Conservation (phyloP, 2,329 filamentous ascomycete genomes). For the Gnomoniopsis sp. region DNA sequence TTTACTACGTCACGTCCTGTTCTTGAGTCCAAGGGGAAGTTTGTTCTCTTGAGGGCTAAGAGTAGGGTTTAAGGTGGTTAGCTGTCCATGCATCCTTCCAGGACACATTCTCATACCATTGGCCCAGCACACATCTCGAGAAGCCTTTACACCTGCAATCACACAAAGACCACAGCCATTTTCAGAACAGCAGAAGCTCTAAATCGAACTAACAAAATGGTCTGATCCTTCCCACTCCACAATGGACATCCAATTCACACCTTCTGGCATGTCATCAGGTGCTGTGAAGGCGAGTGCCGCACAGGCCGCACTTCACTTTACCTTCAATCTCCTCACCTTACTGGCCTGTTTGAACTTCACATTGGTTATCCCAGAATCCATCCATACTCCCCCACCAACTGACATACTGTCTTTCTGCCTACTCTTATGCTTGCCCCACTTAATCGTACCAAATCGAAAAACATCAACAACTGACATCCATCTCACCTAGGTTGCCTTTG, state of each 20-base stretch:
- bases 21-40: neutral
- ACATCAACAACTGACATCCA: neutral
- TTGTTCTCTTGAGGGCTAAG: neutral
- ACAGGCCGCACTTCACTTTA: no score
- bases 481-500: conserved; percentile 24
- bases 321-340: no score
- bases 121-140: no score
- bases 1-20: neutral
- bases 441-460: neutral
- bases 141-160: neutral
- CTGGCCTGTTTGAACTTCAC: no score
- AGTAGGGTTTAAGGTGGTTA: neutral
- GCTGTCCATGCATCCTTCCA: neutral
- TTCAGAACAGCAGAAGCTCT: neutral
- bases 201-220: no score
- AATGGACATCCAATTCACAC: no score
- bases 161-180: neutral
- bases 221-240: no score
- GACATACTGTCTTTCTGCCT: neutral
- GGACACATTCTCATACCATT: neutral
- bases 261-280: no score
- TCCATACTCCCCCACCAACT: neutral
- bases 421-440: neutral
- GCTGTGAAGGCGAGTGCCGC: no score
- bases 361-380: neutral